Conservation (phyloP, 495 filamentous ascomycete species). For the Xylaria nigripes region DNA sequence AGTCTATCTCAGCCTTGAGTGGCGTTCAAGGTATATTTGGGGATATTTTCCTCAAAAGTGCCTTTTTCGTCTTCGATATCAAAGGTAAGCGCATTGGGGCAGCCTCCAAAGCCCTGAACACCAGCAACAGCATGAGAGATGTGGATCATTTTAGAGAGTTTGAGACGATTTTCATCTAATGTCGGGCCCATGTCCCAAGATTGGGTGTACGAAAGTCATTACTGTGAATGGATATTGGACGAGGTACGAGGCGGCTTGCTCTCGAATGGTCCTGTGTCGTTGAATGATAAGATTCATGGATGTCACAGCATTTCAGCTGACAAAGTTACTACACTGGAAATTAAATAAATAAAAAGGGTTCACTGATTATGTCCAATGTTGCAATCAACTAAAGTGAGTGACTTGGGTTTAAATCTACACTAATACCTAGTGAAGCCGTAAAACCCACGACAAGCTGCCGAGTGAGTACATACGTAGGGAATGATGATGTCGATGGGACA, state of each 20-base stretch:
- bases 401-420: too few relatives aligned
- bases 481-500: too few relatives aligned
- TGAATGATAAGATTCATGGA: too few relatives aligned
- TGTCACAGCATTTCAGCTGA: too few relatives aligned
- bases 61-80: conserved; percentile 70
- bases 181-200: background rate
- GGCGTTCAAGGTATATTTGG: conserved; percentile 58
- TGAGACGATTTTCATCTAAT: conserved; percentile 2
- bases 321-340: too few relatives aligned
- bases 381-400: too few relatives aligned
- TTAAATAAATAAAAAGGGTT: too few relatives aligned
- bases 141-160: background rate
- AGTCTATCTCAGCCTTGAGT: conserved; percentile 34
- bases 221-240: background rate
- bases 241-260: background rate
- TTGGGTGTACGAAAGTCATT: background rate
- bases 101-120: conserved; percentile 43
- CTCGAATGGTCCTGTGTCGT: background rate
- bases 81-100: conserved; percentile 57
- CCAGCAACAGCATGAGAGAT: conserved; percentile 12
- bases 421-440: too few relatives aligned
- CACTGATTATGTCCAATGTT: too few relatives aligned
- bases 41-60: conserved; percentile 62
- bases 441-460: too few relatives aligned
- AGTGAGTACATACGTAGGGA: too few relatives aligned